Percentiles rank a stretch among this genome's conserved stretches.
Conservation (phyloP, 1,139 yeast species). For the Saccharomyces pastorianus region DNA sequence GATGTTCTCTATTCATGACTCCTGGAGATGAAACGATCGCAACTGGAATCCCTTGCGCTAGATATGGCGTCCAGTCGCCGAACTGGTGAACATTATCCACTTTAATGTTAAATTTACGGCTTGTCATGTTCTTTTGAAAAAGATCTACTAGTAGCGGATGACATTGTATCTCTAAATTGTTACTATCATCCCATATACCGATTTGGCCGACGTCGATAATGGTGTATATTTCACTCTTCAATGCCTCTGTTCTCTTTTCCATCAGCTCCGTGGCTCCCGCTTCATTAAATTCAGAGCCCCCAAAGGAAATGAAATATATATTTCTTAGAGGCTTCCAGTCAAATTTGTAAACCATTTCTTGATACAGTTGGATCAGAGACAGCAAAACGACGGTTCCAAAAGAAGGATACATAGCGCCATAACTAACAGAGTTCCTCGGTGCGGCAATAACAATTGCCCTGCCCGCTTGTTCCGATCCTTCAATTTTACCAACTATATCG, state of each 20-base stretch:
- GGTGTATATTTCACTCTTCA: slow-evolving; percentile 57
- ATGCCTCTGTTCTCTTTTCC: slow-evolving; percentile 46
- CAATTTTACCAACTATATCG: slow-evolving; percentile 72
- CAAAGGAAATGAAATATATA: slow-evolving; percentile 78
- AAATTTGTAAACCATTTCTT: slow-evolving; percentile 55
- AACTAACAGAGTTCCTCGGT: slow-evolving; percentile 67
- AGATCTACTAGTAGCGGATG: slow-evolving; percentile 57
- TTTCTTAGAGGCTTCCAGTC: slow-evolving; percentile 85
- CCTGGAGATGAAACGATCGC: slow-evolving; percentile 35
- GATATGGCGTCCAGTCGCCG: slow-evolving; percentile 58
- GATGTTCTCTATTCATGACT: slow-evolving; percentile 36
- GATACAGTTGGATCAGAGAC: slow-evolving; percentile 64
- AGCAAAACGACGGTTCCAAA: slow-evolving; percentile 71
- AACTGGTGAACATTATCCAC: slow-evolving; percentile 37
- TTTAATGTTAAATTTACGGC: slow-evolving; percentile 19
- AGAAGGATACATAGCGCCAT: slow-evolving; percentile 64
- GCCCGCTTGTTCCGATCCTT: slow-evolving; percentile 73
- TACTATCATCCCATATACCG: slow-evolving; percentile 50
- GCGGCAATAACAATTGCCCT: slow-evolving; percentile 77
- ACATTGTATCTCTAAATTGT: slow-evolving; percentile 52
- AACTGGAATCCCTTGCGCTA: slow-evolving; percentile 58
- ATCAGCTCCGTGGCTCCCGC: slow-evolving; percentile 85
- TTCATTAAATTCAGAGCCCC: slow-evolving; percentile 71
- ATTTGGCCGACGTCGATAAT: slow-evolving; percentile 55
- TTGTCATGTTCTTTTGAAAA: slow-evolving; percentile 18